Evolutionary conservation across 2,329 filamentous ascomycete species (phyloP).

Genomic region (Penicillium hordei): DNA sequence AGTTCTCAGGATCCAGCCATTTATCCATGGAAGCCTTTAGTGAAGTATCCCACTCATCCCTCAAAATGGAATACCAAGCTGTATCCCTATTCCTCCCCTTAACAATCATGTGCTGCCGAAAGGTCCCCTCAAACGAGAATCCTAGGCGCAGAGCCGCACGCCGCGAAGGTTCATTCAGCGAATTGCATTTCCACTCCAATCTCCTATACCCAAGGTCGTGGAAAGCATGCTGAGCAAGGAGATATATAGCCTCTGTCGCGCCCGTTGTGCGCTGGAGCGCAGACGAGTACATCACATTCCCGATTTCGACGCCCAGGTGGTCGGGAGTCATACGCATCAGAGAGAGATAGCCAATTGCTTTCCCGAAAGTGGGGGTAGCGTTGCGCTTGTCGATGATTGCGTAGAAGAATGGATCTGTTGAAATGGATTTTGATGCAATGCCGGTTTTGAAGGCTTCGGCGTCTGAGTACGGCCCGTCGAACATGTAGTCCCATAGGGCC

Average conservation of each 20-base stretch:
- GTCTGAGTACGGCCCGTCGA: conserved; percentile 37
- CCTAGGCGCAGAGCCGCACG: conserved; percentile 59
- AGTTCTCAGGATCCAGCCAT: conserved; percentile 59
- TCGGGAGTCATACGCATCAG: conserved; percentile 50
- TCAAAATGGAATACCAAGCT: conserved; percentile 59
- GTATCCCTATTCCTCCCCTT: conserved; percentile 60
- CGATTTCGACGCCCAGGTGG: conserved; percentile 58
- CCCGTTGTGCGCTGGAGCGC: conserved; percentile 54
- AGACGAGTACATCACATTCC: conserved; percentile 54
- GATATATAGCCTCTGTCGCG: conserved; percentile 59
- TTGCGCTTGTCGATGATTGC: conserved; percentile 43
- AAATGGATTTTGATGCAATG: conserved; percentile 26
- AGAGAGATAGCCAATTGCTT: conserved; percentile 45
- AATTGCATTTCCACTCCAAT: conserved; percentile 65
- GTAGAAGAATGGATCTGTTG: conserved; percentile 46
- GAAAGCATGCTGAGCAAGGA: conserved; percentile 57
- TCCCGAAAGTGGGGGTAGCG: conserved; percentile 25
- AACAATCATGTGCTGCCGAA: conserved; percentile 61
- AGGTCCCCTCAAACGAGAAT: conserved; percentile 60
- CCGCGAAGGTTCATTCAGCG: conserved; percentile 55
- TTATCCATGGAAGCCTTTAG: conserved; percentile 49
- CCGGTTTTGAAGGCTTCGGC: conserved; percentile 30
- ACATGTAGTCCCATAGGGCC: conserved; percentile 47
- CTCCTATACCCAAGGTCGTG: conserved; percentile 56
- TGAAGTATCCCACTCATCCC: conserved; percentile 63